phyloP scores from a whole-genome alignment of 257 asterid species.

The Solanum tacnaense region DNA sequence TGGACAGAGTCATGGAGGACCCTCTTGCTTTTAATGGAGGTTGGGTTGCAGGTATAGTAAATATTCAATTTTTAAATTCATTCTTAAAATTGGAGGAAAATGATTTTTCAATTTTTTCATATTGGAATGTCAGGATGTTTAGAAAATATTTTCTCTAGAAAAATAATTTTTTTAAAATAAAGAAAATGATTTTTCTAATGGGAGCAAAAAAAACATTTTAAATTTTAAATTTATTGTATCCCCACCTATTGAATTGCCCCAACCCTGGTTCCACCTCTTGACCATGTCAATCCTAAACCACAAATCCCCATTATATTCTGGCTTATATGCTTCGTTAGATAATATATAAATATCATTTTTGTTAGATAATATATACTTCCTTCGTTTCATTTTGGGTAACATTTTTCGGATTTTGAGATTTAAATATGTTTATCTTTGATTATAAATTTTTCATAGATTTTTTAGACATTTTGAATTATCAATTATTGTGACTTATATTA shows the following conservation, averaged over 20 bases:
- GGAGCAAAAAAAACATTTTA: too few species aligned
- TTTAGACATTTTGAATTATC: too few species aligned
- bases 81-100: neutral
- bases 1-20: slow-evolving; percentile 63
- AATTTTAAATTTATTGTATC: neutral
- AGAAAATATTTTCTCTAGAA: too few species aligned
- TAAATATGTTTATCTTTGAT: too few species aligned
- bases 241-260: neutral
- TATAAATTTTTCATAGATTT: too few species aligned
- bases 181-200: too few species aligned
- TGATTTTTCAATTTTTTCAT: too few species aligned
- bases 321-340: neutral
- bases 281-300: neutral
- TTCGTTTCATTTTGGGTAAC: too few species aligned
- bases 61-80: neutral
- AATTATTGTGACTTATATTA: too few species aligned
- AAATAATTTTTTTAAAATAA: too few species aligned
- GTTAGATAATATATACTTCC: neutral
- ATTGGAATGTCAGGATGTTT: too few species aligned
- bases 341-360: too few species aligned
- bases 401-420: accelerated
- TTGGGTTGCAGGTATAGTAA: neutral
- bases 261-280: neutral
- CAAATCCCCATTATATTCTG: neutral
- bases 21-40: slow-evolving; percentile 28